A percentile compares a stretch with the other conserved stretches of the same genome.
phyloP scores from a whole-genome alignment of 108 stramenopile species.

The Poteriospumella lacustris region DNA sequence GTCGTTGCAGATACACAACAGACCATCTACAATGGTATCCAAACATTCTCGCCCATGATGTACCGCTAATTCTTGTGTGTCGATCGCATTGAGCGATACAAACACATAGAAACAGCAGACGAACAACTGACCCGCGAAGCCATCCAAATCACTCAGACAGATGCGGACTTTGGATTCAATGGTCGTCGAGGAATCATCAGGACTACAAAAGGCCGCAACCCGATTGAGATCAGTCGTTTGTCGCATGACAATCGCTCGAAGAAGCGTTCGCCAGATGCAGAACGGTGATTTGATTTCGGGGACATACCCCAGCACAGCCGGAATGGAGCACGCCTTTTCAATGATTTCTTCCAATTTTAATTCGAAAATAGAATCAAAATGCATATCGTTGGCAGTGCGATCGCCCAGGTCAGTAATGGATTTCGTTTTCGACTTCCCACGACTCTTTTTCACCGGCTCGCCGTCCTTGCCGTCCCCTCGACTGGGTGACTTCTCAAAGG shows the following conservation, averaged over 20 bases:
- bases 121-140: neutral
- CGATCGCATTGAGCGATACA: neutral
- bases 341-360: neutral
- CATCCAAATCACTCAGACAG: neutral
- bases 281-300: neutral
- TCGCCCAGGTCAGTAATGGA: neutral
- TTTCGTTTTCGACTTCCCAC: neutral
- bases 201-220: neutral
- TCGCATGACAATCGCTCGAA: neutral
- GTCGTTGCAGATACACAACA: neutral
- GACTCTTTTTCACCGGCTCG: no score
- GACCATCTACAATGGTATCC: neutral
- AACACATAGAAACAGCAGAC: neutral
- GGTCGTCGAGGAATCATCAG: neutral
- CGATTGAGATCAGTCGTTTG: no score
- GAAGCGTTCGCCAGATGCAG: neutral
- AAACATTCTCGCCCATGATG: constrained; percentile 9
- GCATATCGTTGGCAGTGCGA: neutral
- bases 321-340: neutral
- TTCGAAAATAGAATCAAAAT: neutral
- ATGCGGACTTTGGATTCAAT: neutral
- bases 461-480: no score
- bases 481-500: neutral
- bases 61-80: neutral
- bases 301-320: neutral